Base-by-base conservation (phyloP, 2,329 filamentous ascomycete genomes). In the Cladosporium sp. region DNA sequence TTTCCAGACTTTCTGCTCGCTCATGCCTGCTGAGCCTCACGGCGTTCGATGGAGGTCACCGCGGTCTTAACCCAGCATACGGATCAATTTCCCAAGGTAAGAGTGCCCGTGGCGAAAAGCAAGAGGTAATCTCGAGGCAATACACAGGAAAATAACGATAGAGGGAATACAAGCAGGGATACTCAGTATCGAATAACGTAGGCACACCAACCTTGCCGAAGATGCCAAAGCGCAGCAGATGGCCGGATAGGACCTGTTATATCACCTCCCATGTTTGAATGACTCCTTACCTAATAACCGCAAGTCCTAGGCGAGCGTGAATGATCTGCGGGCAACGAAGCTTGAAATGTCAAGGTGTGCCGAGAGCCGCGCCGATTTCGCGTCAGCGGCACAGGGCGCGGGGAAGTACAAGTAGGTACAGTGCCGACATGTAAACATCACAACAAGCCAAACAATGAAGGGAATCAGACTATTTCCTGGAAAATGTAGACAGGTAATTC, bases 1-100 rank as follows among this genome's bases (percentile, higher is more conserved):
- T 64, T 85, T 81, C 84, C 87, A 89, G 5, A 80, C 69, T 49
- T 71, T 72, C 62, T 69, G 70, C 57, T 72, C 71, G 51, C 59
- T 68, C 67, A 62, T 62, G 8, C 16, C 23, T 32, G 25, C 43
- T 58, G 21, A 34, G 3, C 18, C 26, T 56, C 3, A 32, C 18
- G 23, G n/a, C 39, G n/a, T 46, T 7, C 2, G 10, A 46, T 10
- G n/a, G 21, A 46, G n/a, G 39, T 46, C n/a, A n/a, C 21, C 39
- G n/a, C 39, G 39, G 21, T 11, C 5, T n/a, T 46, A 10, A 8
- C 39, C 39, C 21, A 10, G 39, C 39, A 46, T 11, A 21, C 13
- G n/a, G 3, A 7, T 11, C 39, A 23, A 46, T 10, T 21, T 5
- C 3, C n/a, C 39, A 7, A 11, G 39, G 39, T 21, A 23, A 21